Base-by-base conservation (phyloP, 2,329 filamentous ascomycete species). In the Ceratocystis papillata region DNA sequence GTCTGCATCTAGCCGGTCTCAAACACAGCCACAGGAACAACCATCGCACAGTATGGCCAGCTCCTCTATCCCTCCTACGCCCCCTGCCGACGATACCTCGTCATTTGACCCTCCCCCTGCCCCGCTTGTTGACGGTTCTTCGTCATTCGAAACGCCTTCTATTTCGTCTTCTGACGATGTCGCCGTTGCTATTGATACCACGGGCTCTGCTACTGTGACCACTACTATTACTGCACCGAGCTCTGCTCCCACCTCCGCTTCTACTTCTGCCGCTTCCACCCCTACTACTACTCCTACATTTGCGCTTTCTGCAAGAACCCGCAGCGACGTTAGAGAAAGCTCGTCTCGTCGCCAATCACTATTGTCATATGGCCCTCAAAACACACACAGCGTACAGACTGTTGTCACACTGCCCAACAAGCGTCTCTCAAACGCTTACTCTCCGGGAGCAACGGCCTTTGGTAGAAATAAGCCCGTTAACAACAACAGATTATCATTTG, bases 1-100 rank as follows among this genome's bases (percentile, higher is more conserved):
- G 15, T 50, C 45, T 50, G 45, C 45, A 20, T 48, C 62, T 50
- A 48, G 25, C 62, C 30, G 44, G 62, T 63, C 62, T 63, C 62
- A 63, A 44, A 63, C 41, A 3, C 44, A 46, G 45, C 44, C 44
- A 53, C 45, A n/a, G 7, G 22, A 48, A 33, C 44, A 5, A 5
- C 30, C 3, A 28, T 44, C 65, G 5, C 30, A 57, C 15, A 22
- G 57, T 44, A 48, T 62, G 8, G 46, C 37, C 17, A 37, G 33
- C 12, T 22, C 44, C 12, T 22, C 25, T 3, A 77, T 83, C 41
- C 84, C 84, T 48, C 83, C 83, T 53, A 87, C 86, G 67, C 85
- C 85, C 53, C 85, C 85, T 15, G 80, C 82, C 65, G 84, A 87
- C 65, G 77, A 79, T 68, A 76, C 78, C 41, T 74, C 75, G 37